These are phyloP conservation scores for Metschnikowia cubensis DNA, from an alignment of 805 yeast genomes.

Conservation along the genomic window DNA sequence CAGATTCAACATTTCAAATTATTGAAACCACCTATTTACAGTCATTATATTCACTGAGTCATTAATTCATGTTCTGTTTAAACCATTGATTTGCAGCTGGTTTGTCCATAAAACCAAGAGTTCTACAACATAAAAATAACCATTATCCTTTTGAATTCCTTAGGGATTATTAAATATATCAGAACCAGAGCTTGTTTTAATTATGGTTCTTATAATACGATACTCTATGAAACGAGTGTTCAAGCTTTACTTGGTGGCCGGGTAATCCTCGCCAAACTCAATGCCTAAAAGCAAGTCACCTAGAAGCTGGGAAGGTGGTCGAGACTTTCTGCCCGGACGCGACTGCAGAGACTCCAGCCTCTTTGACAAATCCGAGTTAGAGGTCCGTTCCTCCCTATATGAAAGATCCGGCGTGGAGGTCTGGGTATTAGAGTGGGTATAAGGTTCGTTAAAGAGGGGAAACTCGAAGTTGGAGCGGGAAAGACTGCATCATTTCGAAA, in stretches of 20 bases:
- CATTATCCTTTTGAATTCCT: no score
- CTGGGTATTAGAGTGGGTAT: not conserved
- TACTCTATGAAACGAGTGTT: not conserved
- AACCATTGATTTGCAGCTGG: no score
- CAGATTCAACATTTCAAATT: no score
- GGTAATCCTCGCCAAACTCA: conserved; percentile 10
- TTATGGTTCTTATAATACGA: conserved; percentile 1
- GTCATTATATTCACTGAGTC: no score
- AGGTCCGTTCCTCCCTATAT: not conserved
- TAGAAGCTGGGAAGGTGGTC: conserved; percentile 50
- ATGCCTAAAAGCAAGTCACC: conserved; percentile 40
- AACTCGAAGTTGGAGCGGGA: conserved; percentile 13
- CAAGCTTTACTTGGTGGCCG: not conserved
- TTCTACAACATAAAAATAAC: no score
- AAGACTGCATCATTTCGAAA: conserved; percentile 30
- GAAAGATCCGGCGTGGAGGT: not conserved
- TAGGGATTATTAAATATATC: no score
- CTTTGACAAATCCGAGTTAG: conserved; percentile 6
- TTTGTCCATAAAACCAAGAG: no score
- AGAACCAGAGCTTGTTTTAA: no score
- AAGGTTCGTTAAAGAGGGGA: conserved; percentile 10
- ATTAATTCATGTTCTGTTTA: no score
- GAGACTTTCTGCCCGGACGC: conserved; percentile 12
- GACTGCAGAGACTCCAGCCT: not conserved
- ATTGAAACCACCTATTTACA: no score